Conservation (phyloP, 1,284 basidiomycete genomes). For the Boletus semigastroideus region DNA sequence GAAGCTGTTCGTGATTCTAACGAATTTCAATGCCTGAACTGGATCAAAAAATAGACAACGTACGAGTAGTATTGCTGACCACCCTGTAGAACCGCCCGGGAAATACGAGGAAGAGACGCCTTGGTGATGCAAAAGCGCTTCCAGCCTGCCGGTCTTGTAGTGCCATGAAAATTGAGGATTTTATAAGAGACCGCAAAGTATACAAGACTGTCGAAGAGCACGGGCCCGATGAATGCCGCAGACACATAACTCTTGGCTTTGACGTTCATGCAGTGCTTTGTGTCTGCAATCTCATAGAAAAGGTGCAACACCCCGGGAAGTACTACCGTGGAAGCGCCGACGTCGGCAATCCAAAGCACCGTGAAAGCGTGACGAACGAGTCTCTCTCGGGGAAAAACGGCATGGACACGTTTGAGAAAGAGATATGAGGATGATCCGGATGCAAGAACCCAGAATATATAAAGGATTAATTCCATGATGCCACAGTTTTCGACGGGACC, state of each 20-base stretch:
- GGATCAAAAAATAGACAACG: background rate
- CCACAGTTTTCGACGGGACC: slow-evolving; percentile 25
- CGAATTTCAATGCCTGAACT: background rate
- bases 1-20: slow-evolving; percentile 24
- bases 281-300: slow-evolving; percentile 24
- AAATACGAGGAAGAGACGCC: slow-evolving; percentile 27
- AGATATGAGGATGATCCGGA: slow-evolving; percentile 29
- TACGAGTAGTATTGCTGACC: slow-evolving; percentile 35
- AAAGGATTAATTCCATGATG: slow-evolving; percentile 12
- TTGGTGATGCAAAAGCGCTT: slow-evolving; percentile 3
- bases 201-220: slow-evolving; percentile 29
- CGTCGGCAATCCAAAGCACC: slow-evolving; percentile 25
- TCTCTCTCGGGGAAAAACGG: slow-evolving; percentile 20
- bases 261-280: slow-evolving; percentile 21
- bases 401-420: slow-evolving; percentile 35
- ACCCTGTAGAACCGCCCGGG: slow-evolving; percentile 26
- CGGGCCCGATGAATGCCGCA: slow-evolving; percentile 22
- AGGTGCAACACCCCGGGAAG: slow-evolving; percentile 15
- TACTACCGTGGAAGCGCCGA: slow-evolving; percentile 18
- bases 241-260: slow-evolving; percentile 16
- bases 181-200: slow-evolving; percentile 29
- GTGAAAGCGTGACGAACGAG: slow-evolving; percentile 22
- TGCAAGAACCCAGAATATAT: slow-evolving; percentile 23
- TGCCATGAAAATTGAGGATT: slow-evolving; percentile 15
- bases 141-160: slow-evolving; percentile 7